Percentiles rank a stretch among this genome's conserved stretches.
Conservation (phyloP, 1,284 basidiomycete genomes). For the Ustilago esculenta region DNA sequence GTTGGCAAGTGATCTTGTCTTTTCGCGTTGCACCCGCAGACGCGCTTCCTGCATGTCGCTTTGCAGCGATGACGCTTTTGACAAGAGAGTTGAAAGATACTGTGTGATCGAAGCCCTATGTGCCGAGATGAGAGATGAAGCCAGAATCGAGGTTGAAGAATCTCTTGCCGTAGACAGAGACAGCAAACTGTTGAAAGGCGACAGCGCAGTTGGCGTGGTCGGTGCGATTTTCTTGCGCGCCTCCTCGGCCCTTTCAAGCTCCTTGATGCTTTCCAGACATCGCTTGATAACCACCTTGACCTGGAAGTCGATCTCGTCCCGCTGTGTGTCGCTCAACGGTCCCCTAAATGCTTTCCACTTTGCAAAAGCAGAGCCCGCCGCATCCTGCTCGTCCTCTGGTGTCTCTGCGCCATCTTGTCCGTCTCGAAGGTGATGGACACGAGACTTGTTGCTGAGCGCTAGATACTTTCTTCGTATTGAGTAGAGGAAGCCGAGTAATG, state of each 20-base stretch:
- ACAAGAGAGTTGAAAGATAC: slow-evolving; percentile 81
- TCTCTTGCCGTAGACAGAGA: slow-evolving; percentile 48
- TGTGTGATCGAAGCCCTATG: slow-evolving; percentile 85
- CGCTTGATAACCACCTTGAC: slow-evolving; percentile 81
- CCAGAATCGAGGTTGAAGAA: slow-evolving; percentile 42
- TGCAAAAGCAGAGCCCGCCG: slow-evolving; percentile 36
- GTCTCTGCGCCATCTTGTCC: slow-evolving; percentile 19
- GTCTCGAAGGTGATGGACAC: slow-evolving; percentile 19
- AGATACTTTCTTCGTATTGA: slow-evolving; percentile 54
- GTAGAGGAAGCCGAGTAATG: slow-evolving; percentile 47
- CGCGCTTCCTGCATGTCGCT: slow-evolving; percentile 81
- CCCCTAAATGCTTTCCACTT: slow-evolving; percentile 70
- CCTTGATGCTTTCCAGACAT: slow-evolving; percentile 82
- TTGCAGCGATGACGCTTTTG: slow-evolving; percentile 79
- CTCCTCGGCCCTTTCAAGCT: slow-evolving; percentile 84
- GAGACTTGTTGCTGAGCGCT: slow-evolving; percentile 32
- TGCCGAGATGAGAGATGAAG: slow-evolving; percentile 73
- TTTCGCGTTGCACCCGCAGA: slow-evolving; percentile 50
- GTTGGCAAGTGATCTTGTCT: slow-evolving; percentile 42
- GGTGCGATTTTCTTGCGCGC: slow-evolving; percentile 50
- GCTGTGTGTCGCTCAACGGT: slow-evolving; percentile 81
- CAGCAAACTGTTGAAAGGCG: slow-evolving; percentile 18
- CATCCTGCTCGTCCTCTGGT: slow-evolving; percentile 21
- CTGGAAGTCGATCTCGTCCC: slow-evolving; percentile 90
- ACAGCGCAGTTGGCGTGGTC: slow-evolving; percentile 29